phyloP scores from a whole-genome alignment of 2,329 filamentous ascomycete genomes.

The Aspergillus melleus region DNA sequence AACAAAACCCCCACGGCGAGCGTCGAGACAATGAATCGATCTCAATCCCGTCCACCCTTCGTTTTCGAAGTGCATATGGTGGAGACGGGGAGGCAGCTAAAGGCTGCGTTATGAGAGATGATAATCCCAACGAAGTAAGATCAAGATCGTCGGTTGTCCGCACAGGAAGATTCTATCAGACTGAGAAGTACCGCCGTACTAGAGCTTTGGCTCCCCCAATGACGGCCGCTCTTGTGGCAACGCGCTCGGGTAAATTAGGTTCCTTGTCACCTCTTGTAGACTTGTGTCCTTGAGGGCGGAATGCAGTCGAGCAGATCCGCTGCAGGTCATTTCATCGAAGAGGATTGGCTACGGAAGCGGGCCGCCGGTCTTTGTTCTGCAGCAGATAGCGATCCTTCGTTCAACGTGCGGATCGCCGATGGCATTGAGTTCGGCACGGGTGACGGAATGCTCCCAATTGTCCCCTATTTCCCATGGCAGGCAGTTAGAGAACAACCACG shows the following conservation, averaged over 20 bases:
- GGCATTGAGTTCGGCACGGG: neutral
- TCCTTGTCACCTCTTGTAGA: neutral
- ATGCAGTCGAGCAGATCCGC: neutral
- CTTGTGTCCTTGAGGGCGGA: neutral
- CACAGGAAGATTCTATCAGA: neutral
- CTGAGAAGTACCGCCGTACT: too few species aligned
- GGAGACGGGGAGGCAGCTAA: neutral
- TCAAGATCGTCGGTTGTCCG: slow-evolving; percentile 5
- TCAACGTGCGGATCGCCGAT: neutral
- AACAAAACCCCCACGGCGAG: neutral
- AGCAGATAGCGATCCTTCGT: neutral
- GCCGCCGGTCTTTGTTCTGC: neutral
- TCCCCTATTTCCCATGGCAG: neutral
- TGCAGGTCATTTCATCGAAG: slow-evolving; percentile 6
- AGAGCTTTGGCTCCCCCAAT: neutral
- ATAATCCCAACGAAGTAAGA: neutral
- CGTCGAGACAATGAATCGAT: neutral
- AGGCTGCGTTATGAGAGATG: neutral
- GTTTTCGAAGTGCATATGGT: neutral
- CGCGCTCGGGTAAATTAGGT: slow-evolving; percentile 4
- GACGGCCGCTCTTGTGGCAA: neutral
- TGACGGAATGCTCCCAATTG: neutral
- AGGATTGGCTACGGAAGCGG: slow-evolving; percentile 2
- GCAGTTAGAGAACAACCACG: neutral
- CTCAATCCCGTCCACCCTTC: neutral